Evolutionary conservation across 2,329 filamentous ascomycete genomes (phyloP), one percentile per base, ranked within the genome.

Genomic region (Monilinia laxa): DNA sequence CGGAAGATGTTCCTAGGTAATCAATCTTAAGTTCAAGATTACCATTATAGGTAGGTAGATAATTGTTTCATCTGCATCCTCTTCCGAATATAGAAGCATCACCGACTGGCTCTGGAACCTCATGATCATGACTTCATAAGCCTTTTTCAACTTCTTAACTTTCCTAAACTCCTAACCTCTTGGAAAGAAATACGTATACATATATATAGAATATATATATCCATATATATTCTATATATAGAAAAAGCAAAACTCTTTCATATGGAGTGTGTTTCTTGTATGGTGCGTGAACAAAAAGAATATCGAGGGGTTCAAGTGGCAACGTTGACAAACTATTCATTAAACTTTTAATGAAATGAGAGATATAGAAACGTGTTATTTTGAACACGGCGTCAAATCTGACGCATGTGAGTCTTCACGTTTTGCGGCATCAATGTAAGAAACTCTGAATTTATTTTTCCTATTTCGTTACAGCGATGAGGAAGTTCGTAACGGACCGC

Each of bases 41-140:
- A 51, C 20, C n/a, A 16, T 23, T 51, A 38, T 60, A 51, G 45
- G 45, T 51, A 60, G 45, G 28, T 38, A 38, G 28, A 45, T 25
- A 38, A 25, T 38, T 23, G 28, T 51, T 60, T 60, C 58, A 60
- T 60, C 58, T 51, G 45, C 45, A 60, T 38, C 14, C 45, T 60
- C 45, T 28, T 51, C 58, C 45, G 42, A 51, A 60, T 25, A 20
- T 7, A 51, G 57, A 35, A 49, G 28, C 45, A 51, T 35, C n/a
- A 38, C 45, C 58, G 58, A 35, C 12, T 18, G n/a, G 0, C 23
- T 52, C 23, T 51, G 35, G 12, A 35, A 12, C 18, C 35, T 31
- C 16, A 16, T 49, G 31, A 35, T 31, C 16, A 16, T 49, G 31
- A 35, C 31, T 35, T 35, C 31, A 35, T 35, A 6, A 6, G 28